Percentiles rank a stretch among this genome's conserved stretches.
phyloP scores from a whole-genome alignment of 2,329 filamentous ascomycete species.

The Diplodia mutila region DNA sequence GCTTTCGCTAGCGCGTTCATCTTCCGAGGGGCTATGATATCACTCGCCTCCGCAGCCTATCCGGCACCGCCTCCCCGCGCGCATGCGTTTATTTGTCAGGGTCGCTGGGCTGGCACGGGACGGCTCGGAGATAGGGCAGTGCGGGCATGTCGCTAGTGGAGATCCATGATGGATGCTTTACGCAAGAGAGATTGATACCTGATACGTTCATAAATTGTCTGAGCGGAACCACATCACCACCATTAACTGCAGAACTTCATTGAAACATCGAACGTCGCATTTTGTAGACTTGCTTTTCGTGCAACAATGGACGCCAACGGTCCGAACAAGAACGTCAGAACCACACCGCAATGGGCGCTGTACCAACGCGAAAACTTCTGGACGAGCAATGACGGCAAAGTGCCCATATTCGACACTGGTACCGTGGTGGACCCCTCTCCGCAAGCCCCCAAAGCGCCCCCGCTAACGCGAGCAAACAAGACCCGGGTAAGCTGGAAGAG shows the following conservation, averaged over 20 bases:
- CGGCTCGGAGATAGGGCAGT: neutral
- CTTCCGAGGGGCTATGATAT: constrained; percentile 11
- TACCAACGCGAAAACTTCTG: constrained; percentile 62
- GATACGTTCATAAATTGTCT: neutral
- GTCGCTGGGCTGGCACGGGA: neutral
- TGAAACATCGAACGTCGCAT: neutral
- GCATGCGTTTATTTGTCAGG: neutral
- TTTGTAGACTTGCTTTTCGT: neutral
- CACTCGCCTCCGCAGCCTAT: neutral
- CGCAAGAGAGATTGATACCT: neutral
- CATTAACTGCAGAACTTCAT: neutral
- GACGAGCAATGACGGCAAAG: constrained; percentile 56
- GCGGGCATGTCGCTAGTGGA: neutral
- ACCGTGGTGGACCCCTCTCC: neutral
- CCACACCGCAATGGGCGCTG: constrained; percentile 58
- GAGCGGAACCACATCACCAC: neutral
- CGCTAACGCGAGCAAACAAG: constrained; percentile 36
- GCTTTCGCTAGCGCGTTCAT: constrained; percentile 13
- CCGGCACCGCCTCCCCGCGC: neutral
- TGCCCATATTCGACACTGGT: constrained; percentile 58
- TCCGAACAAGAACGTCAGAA: constrained; percentile 54
- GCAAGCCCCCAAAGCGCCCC: neutral
- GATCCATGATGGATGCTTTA: constrained; percentile 7
- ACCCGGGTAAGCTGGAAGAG: constrained; percentile 63
- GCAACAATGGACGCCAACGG: constrained; percentile 54